Evolutionary conservation across 2,329 filamentous ascomycete species (phyloP).

Genomic region (Apiospora marii): DNA sequence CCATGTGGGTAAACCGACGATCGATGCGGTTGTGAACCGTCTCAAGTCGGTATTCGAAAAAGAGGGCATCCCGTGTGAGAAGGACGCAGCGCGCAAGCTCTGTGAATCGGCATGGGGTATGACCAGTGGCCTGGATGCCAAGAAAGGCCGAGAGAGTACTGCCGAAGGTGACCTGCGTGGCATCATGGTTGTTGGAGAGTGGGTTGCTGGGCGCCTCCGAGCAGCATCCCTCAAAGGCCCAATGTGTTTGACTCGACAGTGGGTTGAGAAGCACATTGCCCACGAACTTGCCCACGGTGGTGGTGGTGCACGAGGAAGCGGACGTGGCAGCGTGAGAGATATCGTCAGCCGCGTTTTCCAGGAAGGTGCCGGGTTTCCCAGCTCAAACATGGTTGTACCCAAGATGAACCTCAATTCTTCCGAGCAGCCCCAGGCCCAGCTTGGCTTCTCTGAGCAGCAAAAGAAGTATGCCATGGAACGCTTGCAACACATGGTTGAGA

Average conservation of each 20-base stretch:
- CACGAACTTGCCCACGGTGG: constrained; percentile 74
- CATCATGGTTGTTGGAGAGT: constrained; percentile 86
- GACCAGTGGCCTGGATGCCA: constrained; percentile 73
- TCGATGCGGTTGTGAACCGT: constrained; percentile 84
- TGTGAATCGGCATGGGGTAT: constrained; percentile 88
- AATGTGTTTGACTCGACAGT: constrained; percentile 71
- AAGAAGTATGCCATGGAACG: constrained; percentile 78
- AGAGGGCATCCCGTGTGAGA: constrained; percentile 88
- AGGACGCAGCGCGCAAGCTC: constrained; percentile 84
- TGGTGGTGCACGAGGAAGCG: constrained; percentile 74
- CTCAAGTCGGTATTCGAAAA: constrained; percentile 86
- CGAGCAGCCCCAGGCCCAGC: constrained; percentile 63
- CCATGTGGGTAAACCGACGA: constrained; percentile 85
- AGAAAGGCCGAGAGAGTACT: constrained; percentile 71
- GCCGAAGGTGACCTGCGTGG: constrained; percentile 79
- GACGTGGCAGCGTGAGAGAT: constrained; percentile 75
- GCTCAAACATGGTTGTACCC: constrained; percentile 53
- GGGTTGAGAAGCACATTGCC: constrained; percentile 78
- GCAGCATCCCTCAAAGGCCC: constrained; percentile 52
- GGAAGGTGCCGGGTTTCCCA: constrained; percentile 80
- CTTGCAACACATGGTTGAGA: constrained; percentile 78
- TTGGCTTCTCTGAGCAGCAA: constrained; percentile 75
- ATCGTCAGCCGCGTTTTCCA: constrained; percentile 81
- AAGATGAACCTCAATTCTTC: constrained; percentile 52
- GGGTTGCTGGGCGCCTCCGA: constrained; percentile 78